These are phyloP conservation scores for Piloderma croceum DNA, from an alignment of 768 basidiomycete species.

Conservation along the genomic window DNA sequence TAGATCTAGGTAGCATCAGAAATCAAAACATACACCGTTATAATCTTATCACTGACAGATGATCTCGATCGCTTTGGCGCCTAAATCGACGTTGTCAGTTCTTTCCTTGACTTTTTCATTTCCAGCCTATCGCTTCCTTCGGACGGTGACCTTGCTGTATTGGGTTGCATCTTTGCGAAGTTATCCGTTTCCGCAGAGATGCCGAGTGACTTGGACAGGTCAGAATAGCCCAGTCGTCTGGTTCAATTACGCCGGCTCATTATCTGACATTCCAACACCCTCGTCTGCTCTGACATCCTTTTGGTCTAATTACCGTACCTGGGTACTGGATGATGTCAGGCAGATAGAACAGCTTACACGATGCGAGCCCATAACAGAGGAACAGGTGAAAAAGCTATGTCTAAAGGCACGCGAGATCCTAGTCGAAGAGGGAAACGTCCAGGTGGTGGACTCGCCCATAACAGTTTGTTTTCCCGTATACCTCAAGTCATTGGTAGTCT, in stretches of 20 bases:
- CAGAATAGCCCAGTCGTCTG: slow-evolving; percentile 21
- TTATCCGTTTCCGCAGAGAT: too few relatives aligned
- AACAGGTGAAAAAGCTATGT: slow-evolving; percentile 92
- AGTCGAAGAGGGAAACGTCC: slow-evolving; percentile 97
- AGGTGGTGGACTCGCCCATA: slow-evolving; percentile 91
- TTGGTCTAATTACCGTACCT: background rate
- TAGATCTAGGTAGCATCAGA: too few relatives aligned
- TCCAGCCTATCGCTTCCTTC: too few relatives aligned
- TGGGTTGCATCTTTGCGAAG: too few relatives aligned
- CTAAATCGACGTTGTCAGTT: too few relatives aligned
- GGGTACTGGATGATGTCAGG: slow-evolving; percentile 35
- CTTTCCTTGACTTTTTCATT: too few relatives aligned
- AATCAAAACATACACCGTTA: too few relatives aligned
- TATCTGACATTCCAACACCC: too few relatives aligned
- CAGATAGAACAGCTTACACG: slow-evolving; percentile 92
- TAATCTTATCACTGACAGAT: too few relatives aligned
- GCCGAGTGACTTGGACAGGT: slow-evolving; percentile 57
- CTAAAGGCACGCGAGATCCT: slow-evolving; percentile 94
- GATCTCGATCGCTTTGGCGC: too few relatives aligned
- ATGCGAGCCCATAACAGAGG: slow-evolving; percentile 94
- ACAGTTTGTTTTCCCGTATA: slow-evolving; percentile 55
- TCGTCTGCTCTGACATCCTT: slow-evolving; percentile 1
- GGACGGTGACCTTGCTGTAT: too few relatives aligned
- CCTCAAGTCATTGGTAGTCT: background rate
- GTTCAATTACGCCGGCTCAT: too few relatives aligned